Evolutionary conservation across 164 flowering plant species (phyloP).

Genomic region (Protea cynaroides): DNA sequence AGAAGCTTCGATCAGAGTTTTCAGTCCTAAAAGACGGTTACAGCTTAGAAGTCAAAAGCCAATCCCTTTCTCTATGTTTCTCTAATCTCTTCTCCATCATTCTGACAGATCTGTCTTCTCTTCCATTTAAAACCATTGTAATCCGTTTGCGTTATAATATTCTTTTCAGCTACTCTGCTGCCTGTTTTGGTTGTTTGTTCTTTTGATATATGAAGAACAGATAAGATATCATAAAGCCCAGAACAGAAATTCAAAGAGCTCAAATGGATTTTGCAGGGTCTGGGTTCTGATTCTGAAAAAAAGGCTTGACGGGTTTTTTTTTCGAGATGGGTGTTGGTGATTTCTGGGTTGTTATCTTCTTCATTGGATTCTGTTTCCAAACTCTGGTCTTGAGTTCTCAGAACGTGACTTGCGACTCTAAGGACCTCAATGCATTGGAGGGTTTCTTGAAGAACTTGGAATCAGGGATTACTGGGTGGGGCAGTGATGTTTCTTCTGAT

Average conservation of each 20-base stretch:
- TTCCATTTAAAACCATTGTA: no score
- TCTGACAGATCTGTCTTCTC: no score
- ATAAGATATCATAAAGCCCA: not conserved
- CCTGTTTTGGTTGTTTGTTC: not conserved
- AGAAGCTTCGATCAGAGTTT: no score
- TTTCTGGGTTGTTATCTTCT: not conserved
- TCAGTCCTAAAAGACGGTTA: no score
- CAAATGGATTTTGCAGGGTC: not conserved
- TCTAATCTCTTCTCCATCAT: no score
- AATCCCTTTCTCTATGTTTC: no score
- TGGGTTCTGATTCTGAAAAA: not conserved
- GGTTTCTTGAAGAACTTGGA: slow-evolving; percentile 10
- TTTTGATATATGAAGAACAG: not conserved
- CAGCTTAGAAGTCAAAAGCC: no score
- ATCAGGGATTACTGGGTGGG: slow-evolving; percentile 6
- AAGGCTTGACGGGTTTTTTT: not conserved
- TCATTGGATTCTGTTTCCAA: slow-evolving; percentile 5
- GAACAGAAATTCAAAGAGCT: not conserved
- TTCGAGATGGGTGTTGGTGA: not conserved
- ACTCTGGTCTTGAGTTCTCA: slow-evolving; percentile 5
- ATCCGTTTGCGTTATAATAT: no score
- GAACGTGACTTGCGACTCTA: slow-evolving; percentile 8
- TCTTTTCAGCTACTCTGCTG: no score
- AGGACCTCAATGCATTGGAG: slow-evolving; percentile 17
- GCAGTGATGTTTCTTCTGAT: slow-evolving; percentile 1